phyloP scores from a whole-genome alignment of 2,329 filamentous ascomycete species.

The Fusarium haematococcum region DNA sequence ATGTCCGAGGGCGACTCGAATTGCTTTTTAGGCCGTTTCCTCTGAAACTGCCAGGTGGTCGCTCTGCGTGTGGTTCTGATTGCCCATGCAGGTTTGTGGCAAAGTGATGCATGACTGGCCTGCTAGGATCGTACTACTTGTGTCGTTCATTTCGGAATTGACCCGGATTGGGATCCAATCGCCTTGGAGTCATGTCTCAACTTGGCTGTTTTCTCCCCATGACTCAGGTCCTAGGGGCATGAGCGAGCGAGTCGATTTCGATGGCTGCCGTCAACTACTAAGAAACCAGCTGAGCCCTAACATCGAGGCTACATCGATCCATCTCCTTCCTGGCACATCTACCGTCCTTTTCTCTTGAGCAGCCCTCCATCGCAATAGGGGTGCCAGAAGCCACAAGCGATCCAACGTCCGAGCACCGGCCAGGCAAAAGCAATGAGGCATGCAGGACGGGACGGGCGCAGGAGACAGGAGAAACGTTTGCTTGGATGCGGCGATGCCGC shows the following conservation, averaged over 20 bases:
- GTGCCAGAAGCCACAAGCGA: background rate
- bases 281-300: background rate
- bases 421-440: constrained; percentile 29
- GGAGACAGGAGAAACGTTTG: background rate
- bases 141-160: background rate
- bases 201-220: background rate
- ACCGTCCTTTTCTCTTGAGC: background rate
- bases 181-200: background rate
- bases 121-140: background rate
- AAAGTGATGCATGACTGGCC: background rate
- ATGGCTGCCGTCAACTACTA: background rate
- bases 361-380: background rate
- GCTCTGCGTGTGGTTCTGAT: background rate
- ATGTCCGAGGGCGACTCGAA: background rate
- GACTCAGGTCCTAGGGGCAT: background rate
- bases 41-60: constrained; percentile 11
- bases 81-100: background rate
- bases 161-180: background rate
- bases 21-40: constrained; percentile 27
- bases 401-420: constrained; percentile 6
- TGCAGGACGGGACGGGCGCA: constrained; percentile 23
- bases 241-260: background rate
- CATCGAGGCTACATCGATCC: background rate
- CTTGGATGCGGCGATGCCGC: background rate
- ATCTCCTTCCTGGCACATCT: background rate